Conservation (phyloP, 2,329 filamentous ascomycete genomes). For the Exutisphaerella laricina region DNA sequence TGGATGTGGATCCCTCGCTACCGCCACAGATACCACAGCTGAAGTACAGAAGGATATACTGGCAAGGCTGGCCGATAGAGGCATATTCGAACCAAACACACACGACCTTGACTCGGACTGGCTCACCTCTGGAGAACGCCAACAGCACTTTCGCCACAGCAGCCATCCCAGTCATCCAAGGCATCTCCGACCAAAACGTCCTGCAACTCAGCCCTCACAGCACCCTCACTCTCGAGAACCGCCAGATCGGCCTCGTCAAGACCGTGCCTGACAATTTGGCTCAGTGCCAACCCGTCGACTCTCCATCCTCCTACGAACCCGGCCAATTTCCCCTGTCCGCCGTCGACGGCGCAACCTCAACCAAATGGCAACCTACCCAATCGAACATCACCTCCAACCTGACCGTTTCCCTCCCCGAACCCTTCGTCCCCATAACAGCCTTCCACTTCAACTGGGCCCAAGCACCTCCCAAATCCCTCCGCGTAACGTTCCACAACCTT, state of each 20-base stretch:
- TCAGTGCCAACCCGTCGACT: constrained; percentile 53
- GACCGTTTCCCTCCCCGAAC: constrained; percentile 47
- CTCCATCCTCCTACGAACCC: constrained; percentile 46
- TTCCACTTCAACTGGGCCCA: constrained; percentile 58
- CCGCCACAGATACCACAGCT: constrained; percentile 60
- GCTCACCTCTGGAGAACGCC: constrained; percentile 46
- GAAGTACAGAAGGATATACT: constrained; percentile 60
- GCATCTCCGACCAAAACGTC: constrained; percentile 37
- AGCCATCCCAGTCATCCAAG: constrained; percentile 55
- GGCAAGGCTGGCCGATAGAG: constrained; percentile 58
- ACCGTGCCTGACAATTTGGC: constrained; percentile 57
- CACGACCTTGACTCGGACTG: constrained; percentile 54
- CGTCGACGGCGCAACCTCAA: constrained; percentile 60
- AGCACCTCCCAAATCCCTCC: constrained; percentile 49
- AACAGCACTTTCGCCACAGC: constrained; percentile 49
- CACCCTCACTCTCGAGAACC: constrained; percentile 52
- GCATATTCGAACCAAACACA: constrained; percentile 59
- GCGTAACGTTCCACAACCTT: constrained; percentile 51
- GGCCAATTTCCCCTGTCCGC: constrained; percentile 66
- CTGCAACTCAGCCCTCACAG: constrained; percentile 37
- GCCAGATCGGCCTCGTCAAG: constrained; percentile 49
- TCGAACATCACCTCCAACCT: constrained; percentile 50
- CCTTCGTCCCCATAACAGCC: constrained; percentile 41
- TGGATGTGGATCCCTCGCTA: constrained; percentile 60
- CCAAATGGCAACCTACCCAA: constrained; percentile 58